Evolutionary conservation across 2,329 filamentous ascomycete genomes (phyloP).

Genomic region (Botrytis fabae): DNA sequence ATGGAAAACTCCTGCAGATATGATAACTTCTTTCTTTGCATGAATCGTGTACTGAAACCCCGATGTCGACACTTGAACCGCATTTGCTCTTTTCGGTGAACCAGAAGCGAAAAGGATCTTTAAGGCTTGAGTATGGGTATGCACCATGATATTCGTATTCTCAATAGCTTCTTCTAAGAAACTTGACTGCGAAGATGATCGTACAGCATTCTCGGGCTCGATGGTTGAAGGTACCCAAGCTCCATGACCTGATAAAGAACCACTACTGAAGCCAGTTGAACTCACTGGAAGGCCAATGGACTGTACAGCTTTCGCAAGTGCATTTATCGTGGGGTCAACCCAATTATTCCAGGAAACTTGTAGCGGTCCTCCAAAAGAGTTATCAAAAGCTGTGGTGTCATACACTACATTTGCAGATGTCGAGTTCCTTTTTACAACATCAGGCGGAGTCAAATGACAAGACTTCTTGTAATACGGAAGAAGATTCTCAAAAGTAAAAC

Average conservation of each 20-base stretch:
- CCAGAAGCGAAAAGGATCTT: slow-evolving; percentile 19
- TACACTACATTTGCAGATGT: slow-evolving; percentile 3
- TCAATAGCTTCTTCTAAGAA: slow-evolving; percentile 15
- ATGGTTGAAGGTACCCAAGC: slow-evolving; percentile 27
- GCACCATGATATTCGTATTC: slow-evolving; percentile 13
- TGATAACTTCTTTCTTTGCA: slow-evolving; percentile 30
- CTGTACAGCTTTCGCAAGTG: slow-evolving; percentile 24
- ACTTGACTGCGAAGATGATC: slow-evolving; percentile 26
- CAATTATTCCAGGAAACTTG: slow-evolving; percentile 47
- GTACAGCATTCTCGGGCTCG: slow-evolving; percentile 21
- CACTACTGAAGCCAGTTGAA: slow-evolving; percentile 31
- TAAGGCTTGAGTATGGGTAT: slow-evolving; percentile 10
- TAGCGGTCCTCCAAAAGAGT: slow-evolving; percentile 41
- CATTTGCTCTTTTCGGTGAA: slow-evolving; percentile 1
- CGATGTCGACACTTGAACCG: slow-evolving; percentile 11
- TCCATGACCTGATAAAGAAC: slow-evolving; percentile 24
- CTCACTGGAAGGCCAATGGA: slow-evolving; percentile 26
- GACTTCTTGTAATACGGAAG: slow-evolving; percentile 48
- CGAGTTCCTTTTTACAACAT: slow-evolving; percentile 29
- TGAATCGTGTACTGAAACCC: slow-evolving; percentile 24
- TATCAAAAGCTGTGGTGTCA: slow-evolving; percentile 39
- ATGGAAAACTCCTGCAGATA: slow-evolving; percentile 12
- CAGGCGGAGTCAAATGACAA: slow-evolving; percentile 31
- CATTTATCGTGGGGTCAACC: slow-evolving; percentile 25
- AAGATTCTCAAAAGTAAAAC: slow-evolving; percentile 50